phyloP scores from a whole-genome alignment of 805 yeast genomes.

The Candida argentea region DNA sequence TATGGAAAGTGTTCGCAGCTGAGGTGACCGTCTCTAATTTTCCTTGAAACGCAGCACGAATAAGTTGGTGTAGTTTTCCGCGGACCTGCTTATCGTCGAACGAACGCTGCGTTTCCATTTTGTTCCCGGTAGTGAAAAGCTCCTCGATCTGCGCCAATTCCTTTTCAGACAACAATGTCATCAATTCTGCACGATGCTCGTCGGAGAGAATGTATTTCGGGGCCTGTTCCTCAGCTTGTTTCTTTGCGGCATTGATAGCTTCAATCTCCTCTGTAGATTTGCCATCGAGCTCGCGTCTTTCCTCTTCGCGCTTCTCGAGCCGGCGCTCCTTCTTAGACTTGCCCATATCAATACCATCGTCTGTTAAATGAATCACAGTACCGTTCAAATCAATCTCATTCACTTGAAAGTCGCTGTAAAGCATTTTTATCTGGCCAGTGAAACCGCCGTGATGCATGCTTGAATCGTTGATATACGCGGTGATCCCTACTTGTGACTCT shows the following conservation, averaged over 20 bases:
- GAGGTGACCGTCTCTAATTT: constrained; percentile 76
- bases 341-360: constrained; percentile 53
- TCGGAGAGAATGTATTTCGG: constrained; percentile 35
- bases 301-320: constrained; percentile 32
- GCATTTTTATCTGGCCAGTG: constrained; percentile 69
- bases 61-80: constrained; percentile 65
- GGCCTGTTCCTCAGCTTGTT: constrained; percentile 7
- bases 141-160: constrained; percentile 48
- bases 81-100: constrained; percentile 66
- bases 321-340: constrained; percentile 38
- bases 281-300: constrained; percentile 21
- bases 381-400: constrained; percentile 71
- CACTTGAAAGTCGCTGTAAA: constrained; percentile 90
- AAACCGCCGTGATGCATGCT: constrained; percentile 44
- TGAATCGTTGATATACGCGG: constrained; percentile 47
- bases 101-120: constrained; percentile 44
- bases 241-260: constrained; percentile 15
- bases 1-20: constrained; percentile 50
- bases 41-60: constrained; percentile 65
- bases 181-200: constrained; percentile 38
- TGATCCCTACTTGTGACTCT: constrained; percentile 84
- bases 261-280: constrained; percentile 25
- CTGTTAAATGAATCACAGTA: constrained; percentile 62
- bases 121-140: constrained; percentile 44
- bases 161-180: constrained; percentile 46